A percentile compares a stretch with the other conserved stretches of the same genome.
These are phyloP conservation scores for Leccinum subrobustum DNA, from an alignment of 1,284 basidiomycete genomes.

Conservation along the genomic window DNA sequence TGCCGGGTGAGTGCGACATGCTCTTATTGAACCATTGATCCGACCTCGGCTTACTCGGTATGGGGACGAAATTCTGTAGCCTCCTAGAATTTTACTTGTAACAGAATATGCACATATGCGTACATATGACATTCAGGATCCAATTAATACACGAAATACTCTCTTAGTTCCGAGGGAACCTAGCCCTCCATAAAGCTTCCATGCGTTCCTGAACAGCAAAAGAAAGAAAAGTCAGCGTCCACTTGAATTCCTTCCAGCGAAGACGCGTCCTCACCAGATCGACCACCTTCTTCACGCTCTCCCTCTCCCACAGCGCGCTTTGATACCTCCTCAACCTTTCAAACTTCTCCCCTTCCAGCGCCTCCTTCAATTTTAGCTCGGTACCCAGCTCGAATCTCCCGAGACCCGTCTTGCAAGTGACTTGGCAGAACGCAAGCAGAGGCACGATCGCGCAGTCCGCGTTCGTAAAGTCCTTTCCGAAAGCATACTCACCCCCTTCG, in stretches of 20 bases:
- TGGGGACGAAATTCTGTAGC: neutral
- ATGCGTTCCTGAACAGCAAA: neutral
- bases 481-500: constrained; percentile 27
- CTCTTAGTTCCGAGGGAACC: neutral
- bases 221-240: neutral
- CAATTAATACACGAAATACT: neutral
- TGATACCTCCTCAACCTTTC: neutral
- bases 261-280: neutral
- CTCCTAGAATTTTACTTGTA: neutral
- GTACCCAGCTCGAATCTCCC: constrained; percentile 41
- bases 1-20: too few relatives aligned
- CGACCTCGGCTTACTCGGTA: too few relatives aligned
- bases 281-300: neutral
- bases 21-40: too few relatives aligned
- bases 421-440: constrained; percentile 44
- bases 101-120: neutral
- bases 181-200: neutral
- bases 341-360: neutral
- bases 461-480: constrained; percentile 41
- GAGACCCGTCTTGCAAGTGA: constrained; percentile 42
- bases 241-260: neutral
- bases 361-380: constrained; percentile 36
- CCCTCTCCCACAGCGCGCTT: neutral
- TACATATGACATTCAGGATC: neutral
- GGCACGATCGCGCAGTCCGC: constrained; percentile 55